A percentile compares a stretch with the other conserved stretches of the same genome.
Conservation (phyloP, 106 monocot genomes). For the Hemerocallis citrina region DNA sequence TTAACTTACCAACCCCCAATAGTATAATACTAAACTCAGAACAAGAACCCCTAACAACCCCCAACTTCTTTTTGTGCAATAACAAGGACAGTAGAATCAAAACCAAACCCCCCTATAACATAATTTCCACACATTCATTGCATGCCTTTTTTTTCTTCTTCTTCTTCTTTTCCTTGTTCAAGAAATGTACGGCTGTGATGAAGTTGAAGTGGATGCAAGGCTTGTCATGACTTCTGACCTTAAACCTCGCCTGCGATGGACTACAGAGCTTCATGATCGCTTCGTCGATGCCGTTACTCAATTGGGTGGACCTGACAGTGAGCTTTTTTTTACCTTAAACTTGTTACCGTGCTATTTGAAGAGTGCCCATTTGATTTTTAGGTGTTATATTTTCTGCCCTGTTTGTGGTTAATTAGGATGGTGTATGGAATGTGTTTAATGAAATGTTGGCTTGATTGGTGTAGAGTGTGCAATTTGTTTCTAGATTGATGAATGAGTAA, state of each 20-base stretch:
- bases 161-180: slow-evolving; percentile 22
- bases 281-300: slow-evolving; percentile 71
- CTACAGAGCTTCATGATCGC: slow-evolving; percentile 64
- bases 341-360: not conserved
- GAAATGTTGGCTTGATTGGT: not conserved
- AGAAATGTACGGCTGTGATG: slow-evolving; percentile 4
- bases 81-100: no score
- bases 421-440: not conserved
- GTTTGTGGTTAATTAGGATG: not conserved
- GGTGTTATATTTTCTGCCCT: not conserved
- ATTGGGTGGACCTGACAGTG: slow-evolving; percentile 78
- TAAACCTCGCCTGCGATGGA: slow-evolving; percentile 73
- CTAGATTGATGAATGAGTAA: not conserved
- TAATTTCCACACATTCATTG: no score
- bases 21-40: no score
- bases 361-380: slow-evolving; percentile 1
- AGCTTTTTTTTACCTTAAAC: not conserved
- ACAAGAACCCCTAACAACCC: no score
- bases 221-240: slow-evolving; percentile 28
- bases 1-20: no score
- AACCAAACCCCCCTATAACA: no score
- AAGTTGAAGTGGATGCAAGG: slow-evolving; percentile 7
- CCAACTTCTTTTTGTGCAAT: no score
- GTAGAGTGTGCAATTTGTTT: not conserved
- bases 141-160: no score